Evolutionary conservation across 345 rosid species (phyloP).

Genomic region (Eucalyptus coolabah): DNA sequence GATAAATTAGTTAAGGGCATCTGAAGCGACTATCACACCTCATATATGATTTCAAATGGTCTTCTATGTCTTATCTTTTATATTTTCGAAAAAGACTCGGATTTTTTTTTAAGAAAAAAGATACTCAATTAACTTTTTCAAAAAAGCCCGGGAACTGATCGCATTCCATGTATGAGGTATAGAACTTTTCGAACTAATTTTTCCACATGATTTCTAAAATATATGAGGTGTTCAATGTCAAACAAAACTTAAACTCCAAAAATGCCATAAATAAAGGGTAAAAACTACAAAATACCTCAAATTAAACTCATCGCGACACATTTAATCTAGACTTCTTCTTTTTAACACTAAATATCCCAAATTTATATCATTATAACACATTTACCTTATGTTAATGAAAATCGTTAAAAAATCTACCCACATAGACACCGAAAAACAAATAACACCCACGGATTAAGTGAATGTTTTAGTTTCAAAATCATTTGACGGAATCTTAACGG

Average conservation of each 20-base stretch:
- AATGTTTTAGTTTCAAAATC: too few species aligned
- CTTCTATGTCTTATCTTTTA: background rate
- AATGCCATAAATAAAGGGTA: too few species aligned
- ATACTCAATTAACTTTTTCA: background rate
- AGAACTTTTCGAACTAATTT: background rate
- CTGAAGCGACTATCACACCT: background rate
- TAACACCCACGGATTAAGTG: too few species aligned
- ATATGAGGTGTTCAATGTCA: background rate
- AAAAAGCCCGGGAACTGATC: background rate
- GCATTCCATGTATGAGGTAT: background rate
- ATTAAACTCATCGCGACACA: rapidly evolving
- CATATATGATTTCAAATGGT: background rate
- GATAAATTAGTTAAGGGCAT: background rate
- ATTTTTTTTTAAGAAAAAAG: background rate
- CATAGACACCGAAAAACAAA: too few species aligned
- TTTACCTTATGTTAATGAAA: too few species aligned
- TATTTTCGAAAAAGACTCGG: background rate
- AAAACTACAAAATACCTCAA: too few species aligned
- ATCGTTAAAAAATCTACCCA: too few species aligned
- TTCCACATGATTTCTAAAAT: background rate
- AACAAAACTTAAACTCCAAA: background rate
- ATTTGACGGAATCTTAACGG: too few species aligned
- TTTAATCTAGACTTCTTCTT: too few species aligned
- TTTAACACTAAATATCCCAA: too few species aligned
- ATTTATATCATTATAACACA: too few species aligned